A percentile compares a stretch with the other conserved stretches of the same genome.
phyloP scores from a whole-genome alignment of 192 early-diverging fungal species.

The Backusella tarrabulga region DNA sequence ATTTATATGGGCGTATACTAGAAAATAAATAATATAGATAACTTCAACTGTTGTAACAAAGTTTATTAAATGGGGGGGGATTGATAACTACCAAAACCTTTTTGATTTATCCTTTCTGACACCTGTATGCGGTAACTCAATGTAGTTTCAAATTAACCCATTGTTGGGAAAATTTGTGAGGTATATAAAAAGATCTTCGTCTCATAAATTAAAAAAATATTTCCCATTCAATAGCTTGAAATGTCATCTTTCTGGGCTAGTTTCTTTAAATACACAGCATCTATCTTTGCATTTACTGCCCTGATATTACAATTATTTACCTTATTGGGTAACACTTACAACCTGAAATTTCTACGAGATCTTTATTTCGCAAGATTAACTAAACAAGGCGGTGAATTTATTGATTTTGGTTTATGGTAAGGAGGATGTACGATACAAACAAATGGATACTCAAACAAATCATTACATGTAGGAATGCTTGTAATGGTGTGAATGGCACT shows the following conservation, averaged over 20 bases:
- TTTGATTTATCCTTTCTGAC: background rate
- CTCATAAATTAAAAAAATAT: background rate
- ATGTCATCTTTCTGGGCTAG: background rate
- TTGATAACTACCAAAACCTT: background rate
- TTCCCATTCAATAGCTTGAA: background rate
- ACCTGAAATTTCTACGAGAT: background rate
- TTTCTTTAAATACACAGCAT: background rate
- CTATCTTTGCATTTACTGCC: background rate
- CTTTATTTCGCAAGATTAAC: background rate
- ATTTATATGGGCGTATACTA: background rate
- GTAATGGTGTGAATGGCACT: background rate
- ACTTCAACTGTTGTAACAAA: too few species aligned
- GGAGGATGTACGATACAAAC: too few species aligned
- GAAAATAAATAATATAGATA: background rate
- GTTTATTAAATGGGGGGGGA: background rate
- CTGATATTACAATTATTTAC: background rate
- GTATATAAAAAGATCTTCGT: background rate
- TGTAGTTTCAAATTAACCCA: background rate
- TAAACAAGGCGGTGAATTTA: background rate
- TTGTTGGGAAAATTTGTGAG: background rate
- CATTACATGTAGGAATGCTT: background rate
- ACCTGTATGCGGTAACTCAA: background rate
- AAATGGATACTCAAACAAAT: too few species aligned
- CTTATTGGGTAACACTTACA: background rate
- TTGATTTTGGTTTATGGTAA: constrained; percentile 6